Percentiles rank a stretch among this genome's conserved stretches.
Conservation (phyloP, 495 filamentous ascomycete genomes). For the Penicillium roqueforti region DNA sequence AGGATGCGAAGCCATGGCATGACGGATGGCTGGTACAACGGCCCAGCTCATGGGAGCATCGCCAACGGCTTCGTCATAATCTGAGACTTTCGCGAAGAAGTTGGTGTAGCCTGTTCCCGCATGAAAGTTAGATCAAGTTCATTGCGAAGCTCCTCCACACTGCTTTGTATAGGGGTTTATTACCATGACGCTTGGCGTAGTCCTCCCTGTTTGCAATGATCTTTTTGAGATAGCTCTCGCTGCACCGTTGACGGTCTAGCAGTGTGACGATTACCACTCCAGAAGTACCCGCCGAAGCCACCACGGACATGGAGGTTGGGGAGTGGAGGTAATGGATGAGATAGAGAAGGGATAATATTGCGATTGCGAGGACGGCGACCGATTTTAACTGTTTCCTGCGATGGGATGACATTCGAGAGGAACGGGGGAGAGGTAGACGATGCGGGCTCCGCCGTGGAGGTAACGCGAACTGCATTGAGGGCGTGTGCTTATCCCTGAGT, state of each 20-base stretch:
- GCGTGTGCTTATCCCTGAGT: slow-evolving; percentile 21
- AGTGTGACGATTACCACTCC: slow-evolving; percentile 84
- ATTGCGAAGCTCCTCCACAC: not conserved
- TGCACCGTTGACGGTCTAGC: slow-evolving; percentile 59
- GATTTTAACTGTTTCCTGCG: slow-evolving; percentile 65
- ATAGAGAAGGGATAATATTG: slow-evolving; percentile 57
- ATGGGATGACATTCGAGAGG: slow-evolving; percentile 56
- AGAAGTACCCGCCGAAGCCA: slow-evolving; percentile 64
- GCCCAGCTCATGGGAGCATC: slow-evolving; percentile 69
- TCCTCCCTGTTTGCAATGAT: slow-evolving; percentile 77
- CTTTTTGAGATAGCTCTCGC: slow-evolving; percentile 59
- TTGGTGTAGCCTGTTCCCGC: slow-evolving; percentile 68
- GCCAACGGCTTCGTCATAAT: slow-evolving; percentile 64
- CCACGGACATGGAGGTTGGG: slow-evolving; percentile 27
- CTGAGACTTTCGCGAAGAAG: slow-evolving; percentile 69
- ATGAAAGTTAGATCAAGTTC: not conserved
- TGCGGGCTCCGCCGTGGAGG: slow-evolving; percentile 78
- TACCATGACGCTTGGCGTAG: slow-evolving; percentile 89
- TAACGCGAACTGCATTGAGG: slow-evolving; percentile 87
- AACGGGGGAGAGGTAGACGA: slow-evolving; percentile 57
- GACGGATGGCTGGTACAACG: slow-evolving; percentile 77
- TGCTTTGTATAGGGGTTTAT: slow-evolving; percentile 7
- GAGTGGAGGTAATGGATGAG: slow-evolving; percentile 52
- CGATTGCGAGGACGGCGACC: slow-evolving; percentile 53
- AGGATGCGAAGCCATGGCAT: slow-evolving; percentile 78